phyloP scores from a whole-genome alignment of 495 filamentous ascomycete genomes.

The Annulohypoxylon stygium region DNA sequence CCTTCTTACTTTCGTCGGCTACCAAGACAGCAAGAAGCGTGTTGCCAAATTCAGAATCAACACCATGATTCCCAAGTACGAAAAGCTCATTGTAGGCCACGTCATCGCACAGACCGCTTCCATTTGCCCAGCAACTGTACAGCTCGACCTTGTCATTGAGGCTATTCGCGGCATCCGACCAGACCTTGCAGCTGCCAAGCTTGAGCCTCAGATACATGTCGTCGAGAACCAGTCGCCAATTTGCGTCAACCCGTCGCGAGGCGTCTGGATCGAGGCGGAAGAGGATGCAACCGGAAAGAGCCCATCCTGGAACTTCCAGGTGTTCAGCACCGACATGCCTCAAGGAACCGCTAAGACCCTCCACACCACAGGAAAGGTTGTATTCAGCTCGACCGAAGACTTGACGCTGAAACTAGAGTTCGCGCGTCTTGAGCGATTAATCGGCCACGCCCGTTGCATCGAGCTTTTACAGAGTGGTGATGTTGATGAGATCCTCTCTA shows the following conservation, averaged over 20 bases:
- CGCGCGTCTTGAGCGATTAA: conserved; percentile 58
- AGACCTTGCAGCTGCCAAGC: conserved; percentile 36
- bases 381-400: conserved; percentile 51
- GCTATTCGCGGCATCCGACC: conserved; percentile 58
- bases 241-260: conserved; percentile 55
- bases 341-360: conserved; percentile 30
- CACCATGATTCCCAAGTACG: conserved; percentile 56
- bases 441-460: conserved; percentile 56
- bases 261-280: conserved; percentile 56
- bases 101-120: conserved; percentile 62
- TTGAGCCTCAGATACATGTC: conserved; percentile 55
- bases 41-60: conserved; percentile 63
- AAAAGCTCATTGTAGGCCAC: conserved; percentile 58
- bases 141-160: conserved; percentile 64
- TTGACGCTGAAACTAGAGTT: conserved; percentile 54
- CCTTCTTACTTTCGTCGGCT: conserved; percentile 60
- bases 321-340: conserved; percentile 45
- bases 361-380: conserved; percentile 52
- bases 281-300: conserved; percentile 27
- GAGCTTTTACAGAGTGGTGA: conserved; percentile 55
- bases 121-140: conserved; percentile 63
- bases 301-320: conserved; percentile 38
- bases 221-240: conserved; percentile 59
- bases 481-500: conserved; percentile 64
- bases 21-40: conserved; percentile 53